A percentile compares a stretch with the other conserved stretches of the same genome.
These are phyloP conservation scores for Pseudocercospora eumusae DNA, from an alignment of 2,329 filamentous ascomycete species.

Conservation along the genomic window DNA sequence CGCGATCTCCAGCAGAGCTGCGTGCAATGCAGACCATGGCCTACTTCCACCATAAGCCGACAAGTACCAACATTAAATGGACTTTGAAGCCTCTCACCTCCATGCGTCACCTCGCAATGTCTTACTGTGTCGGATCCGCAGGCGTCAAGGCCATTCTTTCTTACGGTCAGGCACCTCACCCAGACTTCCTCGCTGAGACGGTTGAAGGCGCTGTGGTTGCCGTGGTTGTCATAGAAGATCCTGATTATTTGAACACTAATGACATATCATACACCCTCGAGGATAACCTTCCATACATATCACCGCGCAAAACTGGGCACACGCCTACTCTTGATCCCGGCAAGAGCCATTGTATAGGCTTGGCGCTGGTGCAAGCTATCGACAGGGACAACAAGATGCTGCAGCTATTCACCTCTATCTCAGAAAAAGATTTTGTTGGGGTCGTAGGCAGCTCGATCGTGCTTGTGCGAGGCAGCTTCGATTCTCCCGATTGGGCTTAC, in stretches of 20 bases:
- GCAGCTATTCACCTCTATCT: slow-evolving; percentile 66
- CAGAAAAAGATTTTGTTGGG: slow-evolving; percentile 33
- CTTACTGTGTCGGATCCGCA: slow-evolving; percentile 54
- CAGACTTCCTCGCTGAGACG: slow-evolving; percentile 61
- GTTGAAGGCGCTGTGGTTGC: slow-evolving; percentile 72
- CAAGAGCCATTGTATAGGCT: slow-evolving; percentile 61
- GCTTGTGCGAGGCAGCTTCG: slow-evolving; percentile 68
- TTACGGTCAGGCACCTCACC: slow-evolving; percentile 64
- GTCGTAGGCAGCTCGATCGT: slow-evolving; percentile 50
- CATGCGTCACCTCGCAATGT: slow-evolving; percentile 62
- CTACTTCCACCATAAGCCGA: slow-evolving; percentile 63
- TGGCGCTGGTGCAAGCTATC: slow-evolving; percentile 70
- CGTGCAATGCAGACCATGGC: slow-evolving; percentile 76
- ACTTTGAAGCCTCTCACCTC: slow-evolving; percentile 57
- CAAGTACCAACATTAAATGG: slow-evolving; percentile 45
- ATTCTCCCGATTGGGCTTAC: slow-evolving; percentile 69
- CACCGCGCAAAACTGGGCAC: slow-evolving; percentile 54
- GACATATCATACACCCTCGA: slow-evolving; percentile 47
- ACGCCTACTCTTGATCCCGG: slow-evolving; percentile 57
- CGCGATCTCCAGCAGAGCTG: slow-evolving; percentile 65
- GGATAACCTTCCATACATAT: slow-evolving; percentile 64
- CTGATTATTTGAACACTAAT: neutral
- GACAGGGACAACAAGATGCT: slow-evolving; percentile 57
- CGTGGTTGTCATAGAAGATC: slow-evolving; percentile 56
- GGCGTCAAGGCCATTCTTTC: slow-evolving; percentile 67